phyloP scores from a whole-genome alignment of 2,329 filamentous ascomycete genomes.

The Cercospora citrullina region DNA sequence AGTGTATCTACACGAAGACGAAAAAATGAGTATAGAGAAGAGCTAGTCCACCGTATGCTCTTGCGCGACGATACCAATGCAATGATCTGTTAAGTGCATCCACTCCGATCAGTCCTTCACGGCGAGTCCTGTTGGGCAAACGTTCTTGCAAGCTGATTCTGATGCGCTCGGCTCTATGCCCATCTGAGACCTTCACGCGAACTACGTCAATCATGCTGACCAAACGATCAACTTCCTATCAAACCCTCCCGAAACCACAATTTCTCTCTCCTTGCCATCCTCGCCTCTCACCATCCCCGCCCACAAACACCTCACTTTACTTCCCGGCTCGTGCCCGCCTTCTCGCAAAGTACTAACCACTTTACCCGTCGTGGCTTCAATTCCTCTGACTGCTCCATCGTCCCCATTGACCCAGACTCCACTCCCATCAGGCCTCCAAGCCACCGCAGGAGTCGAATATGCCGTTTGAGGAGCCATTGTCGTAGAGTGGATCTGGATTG shows the following conservation, averaged over 20 bases:
- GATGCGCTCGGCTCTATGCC: neutral
- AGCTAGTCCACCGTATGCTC: neutral
- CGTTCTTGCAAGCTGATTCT: neutral
- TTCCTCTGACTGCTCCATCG: slow-evolving; percentile 61
- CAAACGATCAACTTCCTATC: slow-evolving; percentile 63
- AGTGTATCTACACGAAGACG: neutral
- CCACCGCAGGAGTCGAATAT: slow-evolving; percentile 62
- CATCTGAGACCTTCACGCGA: neutral
- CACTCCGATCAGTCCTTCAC: neutral
- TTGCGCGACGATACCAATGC: neutral
- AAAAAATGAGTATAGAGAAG: neutral
- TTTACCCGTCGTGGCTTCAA: slow-evolving; percentile 61
- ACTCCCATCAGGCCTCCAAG: slow-evolving; percentile 62
- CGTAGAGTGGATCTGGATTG: slow-evolving; percentile 60
- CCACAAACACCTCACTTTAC: slow-evolving; percentile 61
- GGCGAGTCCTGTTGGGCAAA: neutral
- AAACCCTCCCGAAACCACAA: slow-evolving; percentile 64
- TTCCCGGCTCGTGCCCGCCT: slow-evolving; percentile 56
- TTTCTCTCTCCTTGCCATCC: slow-evolving; percentile 46
- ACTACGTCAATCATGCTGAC: slow-evolving; percentile 36
- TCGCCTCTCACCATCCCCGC: slow-evolving; percentile 47
- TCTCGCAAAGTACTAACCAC: slow-evolving; percentile 48
- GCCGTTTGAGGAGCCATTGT: slow-evolving; percentile 64
- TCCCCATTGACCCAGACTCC: slow-evolving; percentile 67
- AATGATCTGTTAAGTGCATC: neutral